Evolutionary conservation across 306 rosid genomes (phyloP), one percentile per base, ranked within the genome.

Genomic region (Trichosanthes truncata): DNA sequence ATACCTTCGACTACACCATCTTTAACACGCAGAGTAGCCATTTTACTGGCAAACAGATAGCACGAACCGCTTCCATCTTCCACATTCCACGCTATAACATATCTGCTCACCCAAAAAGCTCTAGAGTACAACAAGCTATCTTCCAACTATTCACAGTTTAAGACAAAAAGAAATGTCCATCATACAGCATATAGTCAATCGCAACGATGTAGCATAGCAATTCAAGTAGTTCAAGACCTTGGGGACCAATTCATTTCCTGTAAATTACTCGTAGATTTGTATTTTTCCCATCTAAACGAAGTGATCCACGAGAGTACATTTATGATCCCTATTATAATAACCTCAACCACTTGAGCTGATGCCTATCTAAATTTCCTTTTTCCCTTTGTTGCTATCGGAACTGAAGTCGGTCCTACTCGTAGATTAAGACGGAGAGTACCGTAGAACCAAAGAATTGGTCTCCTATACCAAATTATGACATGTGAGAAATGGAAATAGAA

Each of bases 11-110:
- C 80, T 80, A 81, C 81, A 82, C 65, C 81, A 69, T 84, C 82
- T n/a, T 87, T 69, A 76, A 87, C 13, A 21, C 78, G 84, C 78
- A 95, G 88, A 74, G 89, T 71, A 73, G 97, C 97, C 36, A 79
- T 48, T 74, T 83, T 82, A 80, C 97, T 91, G 17, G 92, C 86
- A 52, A 93, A 88, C 21, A 95, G 83, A 85, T 75, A 89, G 77
- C 87, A 91, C 49, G 77, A 76, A 12, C 83, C 89, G 23, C 83
- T 79, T 74, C 86, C 87, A 85, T 81, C 80, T 81, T 91, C 94
- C 40, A 86, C 87, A 38, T 93, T 87, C 99, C 99, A 95, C 36
- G 97, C 97, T 78, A 95, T 89, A 52, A 88, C 81, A 21, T 84
- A 89, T 76, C 88, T 85, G 66, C 78, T 84, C 12, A 93, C 91